Conservation (phyloP, 192 early-diverging fungal genomes). For the Coemansia sp. region DNA sequence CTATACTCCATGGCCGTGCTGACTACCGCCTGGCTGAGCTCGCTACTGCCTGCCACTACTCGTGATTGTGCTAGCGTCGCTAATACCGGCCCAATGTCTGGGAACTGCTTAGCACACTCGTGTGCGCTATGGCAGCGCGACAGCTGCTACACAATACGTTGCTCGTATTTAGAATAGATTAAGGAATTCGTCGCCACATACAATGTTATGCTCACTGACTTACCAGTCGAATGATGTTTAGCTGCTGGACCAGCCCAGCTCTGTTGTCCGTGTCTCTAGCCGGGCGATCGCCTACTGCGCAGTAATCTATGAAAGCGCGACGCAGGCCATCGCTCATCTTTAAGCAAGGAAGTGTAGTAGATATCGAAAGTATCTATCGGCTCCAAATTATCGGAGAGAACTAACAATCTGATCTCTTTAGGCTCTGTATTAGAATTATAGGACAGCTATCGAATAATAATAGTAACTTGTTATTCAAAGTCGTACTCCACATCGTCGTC, state of each 20-base stretch:
- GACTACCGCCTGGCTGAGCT: conserved; percentile 29
- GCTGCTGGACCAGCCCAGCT: conserved; percentile 28
- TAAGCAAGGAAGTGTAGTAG: background rate
- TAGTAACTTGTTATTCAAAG: conserved; percentile 13
- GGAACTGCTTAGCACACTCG: conserved; percentile 45
- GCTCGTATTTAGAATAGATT: background rate
- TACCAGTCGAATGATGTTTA: conserved; percentile 27
- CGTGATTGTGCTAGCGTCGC: conserved; percentile 32
- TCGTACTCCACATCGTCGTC: conserved; percentile 39
- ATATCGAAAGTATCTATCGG: background rate
- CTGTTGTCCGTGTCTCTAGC: background rate
- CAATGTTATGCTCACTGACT: background rate
- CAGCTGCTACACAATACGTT: conserved; percentile 23
- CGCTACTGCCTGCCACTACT: conserved; percentile 13
- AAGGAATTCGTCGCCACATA: background rate
- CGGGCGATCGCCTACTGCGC: conserved; percentile 11
- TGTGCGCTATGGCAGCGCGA: conserved; percentile 40
- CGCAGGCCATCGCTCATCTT: conserved; percentile 30
- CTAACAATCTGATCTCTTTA: background rate
- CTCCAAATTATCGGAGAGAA: conserved; percentile 4
- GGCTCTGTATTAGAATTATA: background rate
- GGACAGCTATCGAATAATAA: background rate
- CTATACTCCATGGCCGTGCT: conserved; percentile 48
- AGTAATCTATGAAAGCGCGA: conserved; percentile 35
- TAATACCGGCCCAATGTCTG: conserved; percentile 44